A percentile compares a stretch with the other conserved stretches of the same genome.
These are phyloP conservation scores for Ogataea pignaliae DNA, from an alignment of 805 yeast species.

Conservation along the genomic window DNA sequence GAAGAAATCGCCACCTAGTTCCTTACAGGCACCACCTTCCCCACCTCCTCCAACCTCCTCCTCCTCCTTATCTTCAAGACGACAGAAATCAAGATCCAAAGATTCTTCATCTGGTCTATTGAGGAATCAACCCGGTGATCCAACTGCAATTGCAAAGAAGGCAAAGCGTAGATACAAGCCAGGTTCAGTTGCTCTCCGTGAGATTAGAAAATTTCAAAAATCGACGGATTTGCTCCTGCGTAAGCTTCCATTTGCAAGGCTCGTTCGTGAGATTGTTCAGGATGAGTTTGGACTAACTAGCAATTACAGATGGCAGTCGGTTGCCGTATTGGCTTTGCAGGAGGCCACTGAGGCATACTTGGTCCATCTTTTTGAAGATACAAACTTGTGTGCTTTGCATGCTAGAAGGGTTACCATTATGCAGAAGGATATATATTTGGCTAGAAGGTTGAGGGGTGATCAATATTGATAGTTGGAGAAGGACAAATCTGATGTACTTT, in stretches of 20 bases:
- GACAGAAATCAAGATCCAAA: not conserved
- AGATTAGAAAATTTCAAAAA: slow-evolving; percentile 64
- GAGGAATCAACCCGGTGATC: slow-evolving; percentile 54
- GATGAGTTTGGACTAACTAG: slow-evolving; percentile 49
- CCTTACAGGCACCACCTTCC: slow-evolving; percentile 8
- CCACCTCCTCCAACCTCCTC: slow-evolving; percentile 7
- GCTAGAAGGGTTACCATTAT: slow-evolving; percentile 81
- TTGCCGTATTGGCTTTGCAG: slow-evolving; percentile 72
- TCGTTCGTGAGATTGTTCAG: slow-evolving; percentile 70
- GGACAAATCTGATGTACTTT: too few species aligned
- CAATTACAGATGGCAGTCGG: slow-evolving; percentile 72
- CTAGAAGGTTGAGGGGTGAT: slow-evolving; percentile 67
- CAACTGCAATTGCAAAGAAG: slow-evolving; percentile 30
- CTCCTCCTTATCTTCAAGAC: not conserved
- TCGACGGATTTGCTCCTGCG: slow-evolving; percentile 63
- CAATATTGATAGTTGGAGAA: not conserved
- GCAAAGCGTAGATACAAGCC: slow-evolving; percentile 46
- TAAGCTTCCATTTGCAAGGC: slow-evolving; percentile 72
- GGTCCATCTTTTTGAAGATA: slow-evolving; percentile 70
- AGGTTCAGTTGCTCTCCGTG: slow-evolving; percentile 63
- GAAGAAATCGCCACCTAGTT: slow-evolving; percentile 5
- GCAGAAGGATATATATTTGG: slow-evolving; percentile 79
- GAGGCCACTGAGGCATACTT: slow-evolving; percentile 79
- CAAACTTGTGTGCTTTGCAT: slow-evolving; percentile 72
- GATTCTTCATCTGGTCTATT: slow-evolving; percentile 32